Evolutionary conservation across 2,329 filamentous ascomycete genomes (phyloP), one percentile per base, ranked within the genome.

Genomic region (Alternaria brassicae): DNA sequence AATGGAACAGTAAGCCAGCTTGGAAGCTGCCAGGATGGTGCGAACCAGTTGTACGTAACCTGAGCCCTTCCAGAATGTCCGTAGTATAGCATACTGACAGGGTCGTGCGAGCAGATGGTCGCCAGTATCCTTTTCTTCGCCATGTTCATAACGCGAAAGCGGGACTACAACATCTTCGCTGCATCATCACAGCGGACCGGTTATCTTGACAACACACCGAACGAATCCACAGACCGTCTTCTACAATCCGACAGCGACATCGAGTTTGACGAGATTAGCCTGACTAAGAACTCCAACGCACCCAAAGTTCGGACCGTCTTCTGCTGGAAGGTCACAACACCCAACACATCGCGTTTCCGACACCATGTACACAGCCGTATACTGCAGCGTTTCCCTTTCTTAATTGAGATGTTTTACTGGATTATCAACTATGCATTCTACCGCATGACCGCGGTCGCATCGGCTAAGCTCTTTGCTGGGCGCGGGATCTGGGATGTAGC

Each of bases 381-480:
- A 55, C 79, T 90, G 58, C 85, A 89, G 72, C 88, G 88, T 70
- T 89, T 87, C 65, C 88, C 89, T 4, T 91, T 91, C 71, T 75
- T 91, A 54, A 83, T 91, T 48, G 88, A 91, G 75, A 90, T 91
- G 87, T 90, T 90, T 74, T 91, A 91, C 78, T 91, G 88, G 88
- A 81, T 84, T 41, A 81, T 90, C 66, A 89, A 88, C 69, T 85
- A 88, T 63, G 80, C 83, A 44, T 87, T 89, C 71, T 90, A 90
- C 77, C 81, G 84, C 36, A 79, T 87, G 74, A 88, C 86, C 7
- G 83, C 84, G 15, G 78, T 82, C 15, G 73, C 83, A 6, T 83
- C 84, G 2, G 80, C 84, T 57, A 74, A 75, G 47, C 77, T 85
- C 54, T 86, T 85, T 57, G 83, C 83, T 34, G 81, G 82, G 42